Conservation (phyloP, 2,329 filamentous ascomycete genomes). For the Phialophora expanda region DNA sequence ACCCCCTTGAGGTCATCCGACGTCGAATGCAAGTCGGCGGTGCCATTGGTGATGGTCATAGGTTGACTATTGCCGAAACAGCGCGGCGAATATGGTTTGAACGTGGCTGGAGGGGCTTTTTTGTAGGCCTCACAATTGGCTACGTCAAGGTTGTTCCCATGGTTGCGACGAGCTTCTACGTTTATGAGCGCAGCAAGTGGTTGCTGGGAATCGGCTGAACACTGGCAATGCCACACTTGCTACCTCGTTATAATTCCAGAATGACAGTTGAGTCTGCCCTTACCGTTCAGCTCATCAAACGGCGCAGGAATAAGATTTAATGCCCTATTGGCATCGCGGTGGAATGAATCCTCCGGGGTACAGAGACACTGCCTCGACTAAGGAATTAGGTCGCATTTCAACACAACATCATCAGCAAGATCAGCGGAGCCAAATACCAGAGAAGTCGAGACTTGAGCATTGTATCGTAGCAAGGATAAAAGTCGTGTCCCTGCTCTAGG, state of each 20-base stretch:
- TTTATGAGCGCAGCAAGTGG: constrained; percentile 69
- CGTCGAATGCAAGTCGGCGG: constrained; percentile 96
- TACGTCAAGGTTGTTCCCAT: constrained; percentile 94
- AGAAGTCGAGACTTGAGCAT: neutral
- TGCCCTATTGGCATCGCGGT: neutral
- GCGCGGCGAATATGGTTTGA: constrained; percentile 75
- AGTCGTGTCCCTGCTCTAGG: neutral
- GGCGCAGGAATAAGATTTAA: neutral
- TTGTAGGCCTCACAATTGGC: constrained; percentile 89
- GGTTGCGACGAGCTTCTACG: constrained; percentile 74
- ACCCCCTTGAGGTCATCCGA: constrained; percentile 90
- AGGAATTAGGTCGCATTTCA: neutral
- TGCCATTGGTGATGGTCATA: constrained; percentile 85
- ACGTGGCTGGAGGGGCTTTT: constrained; percentile 80
- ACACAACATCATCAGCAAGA: neutral
- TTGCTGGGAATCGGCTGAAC: constrained; percentile 63
- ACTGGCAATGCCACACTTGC: too few relatives aligned
- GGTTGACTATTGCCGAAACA: constrained; percentile 79
- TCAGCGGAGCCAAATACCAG: neutral
- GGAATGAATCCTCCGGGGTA: neutral
- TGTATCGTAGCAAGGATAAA: neutral
- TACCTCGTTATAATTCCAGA: neutral
- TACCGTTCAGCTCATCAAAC: neutral
- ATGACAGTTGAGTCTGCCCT: neutral
- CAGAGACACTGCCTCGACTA: neutral